These are phyloP conservation scores for Madurella fahalii DNA, from an alignment of 2,329 filamentous ascomycete species.

Conservation along the genomic window DNA sequence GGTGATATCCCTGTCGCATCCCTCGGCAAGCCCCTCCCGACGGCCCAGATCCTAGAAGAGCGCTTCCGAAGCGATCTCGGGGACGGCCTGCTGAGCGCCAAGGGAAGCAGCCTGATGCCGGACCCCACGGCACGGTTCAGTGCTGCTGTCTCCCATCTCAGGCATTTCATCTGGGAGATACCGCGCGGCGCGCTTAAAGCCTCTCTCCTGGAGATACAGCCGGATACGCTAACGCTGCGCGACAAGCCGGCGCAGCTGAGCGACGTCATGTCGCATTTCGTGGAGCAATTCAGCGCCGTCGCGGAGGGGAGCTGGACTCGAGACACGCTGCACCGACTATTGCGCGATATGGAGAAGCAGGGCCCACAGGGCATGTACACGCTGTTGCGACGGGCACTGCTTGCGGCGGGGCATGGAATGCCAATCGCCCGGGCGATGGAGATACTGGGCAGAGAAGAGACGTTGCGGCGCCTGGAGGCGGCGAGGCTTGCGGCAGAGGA, in stretches of 20 bases:
- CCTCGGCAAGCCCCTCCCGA: slow-evolving; percentile 1
- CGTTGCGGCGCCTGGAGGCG: slow-evolving; percentile 23
- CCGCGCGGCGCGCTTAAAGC: slow-evolving; percentile 1
- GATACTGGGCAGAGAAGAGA: slow-evolving; percentile 31
- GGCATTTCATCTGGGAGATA: slow-evolving; percentile 28
- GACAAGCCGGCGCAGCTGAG: neutral
- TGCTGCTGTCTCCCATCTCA: slow-evolving; percentile 18
- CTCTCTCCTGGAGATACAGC: neutral
- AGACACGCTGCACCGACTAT: neutral
- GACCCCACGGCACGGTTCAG: neutral
- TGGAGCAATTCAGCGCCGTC: slow-evolving; percentile 2
- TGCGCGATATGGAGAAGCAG: slow-evolving; percentile 1
- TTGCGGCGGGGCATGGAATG: slow-evolving; percentile 25
- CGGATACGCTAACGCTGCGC: slow-evolving; percentile 1
- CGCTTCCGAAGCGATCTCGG: slow-evolving; percentile 8
- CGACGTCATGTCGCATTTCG: slow-evolving; percentile 10
- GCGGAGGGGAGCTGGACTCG: neutral
- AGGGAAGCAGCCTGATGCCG: neutral
- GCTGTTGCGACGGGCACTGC: slow-evolving; percentile 31
- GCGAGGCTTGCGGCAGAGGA: slow-evolving; percentile 1
- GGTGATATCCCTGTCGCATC: neutral
- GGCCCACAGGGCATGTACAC: slow-evolving; percentile 21
- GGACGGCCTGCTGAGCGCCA: neutral
- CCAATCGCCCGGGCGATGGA: slow-evolving; percentile 26
- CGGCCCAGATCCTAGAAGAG: slow-evolving; percentile 1